These are phyloP conservation scores for Metschnikowia baotianmanensis DNA, from an alignment of 805 yeast genomes.

Conservation along the genomic window DNA sequence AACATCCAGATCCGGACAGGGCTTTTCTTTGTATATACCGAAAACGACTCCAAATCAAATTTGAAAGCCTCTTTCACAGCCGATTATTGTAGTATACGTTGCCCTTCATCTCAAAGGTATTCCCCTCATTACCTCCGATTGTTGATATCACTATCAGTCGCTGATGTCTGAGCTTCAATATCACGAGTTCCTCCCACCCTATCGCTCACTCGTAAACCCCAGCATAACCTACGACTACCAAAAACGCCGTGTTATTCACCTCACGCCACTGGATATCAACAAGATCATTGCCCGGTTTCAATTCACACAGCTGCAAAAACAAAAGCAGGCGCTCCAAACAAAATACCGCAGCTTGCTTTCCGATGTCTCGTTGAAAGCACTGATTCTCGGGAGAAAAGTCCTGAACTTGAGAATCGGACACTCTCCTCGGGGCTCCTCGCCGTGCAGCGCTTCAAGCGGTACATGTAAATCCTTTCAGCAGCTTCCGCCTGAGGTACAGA, in stretches of 20 bases:
- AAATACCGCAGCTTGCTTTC: slow-evolving; percentile 47
- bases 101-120: neutral
- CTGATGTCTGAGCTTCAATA: slow-evolving; percentile 16
- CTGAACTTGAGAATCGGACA: slow-evolving; percentile 7
- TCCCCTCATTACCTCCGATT: neutral
- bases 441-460: neutral
- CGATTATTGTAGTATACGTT: neutral
- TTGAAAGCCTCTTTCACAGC: neutral
- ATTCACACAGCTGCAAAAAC: slow-evolving; percentile 16
- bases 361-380: slow-evolving; percentile 46
- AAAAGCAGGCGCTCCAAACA: slow-evolving; percentile 35
- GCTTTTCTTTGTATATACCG: neutral
- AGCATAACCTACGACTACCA: slow-evolving; percentile 49
- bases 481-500: slow-evolving; percentile 46
- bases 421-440: neutral
- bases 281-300: slow-evolving; percentile 19
- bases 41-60: too few species aligned
- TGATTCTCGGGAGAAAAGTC: slow-evolving; percentile 36
- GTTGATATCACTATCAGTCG: neutral
- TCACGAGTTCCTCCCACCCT: slow-evolving; percentile 44
- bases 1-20: too few species aligned
- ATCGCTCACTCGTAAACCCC: slow-evolving; percentile 51
- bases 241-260: slow-evolving; percentile 42
- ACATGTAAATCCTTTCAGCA: slow-evolving; percentile 18
- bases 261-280: slow-evolving; percentile 34